Conservation (phyloP, 2,329 filamentous ascomycete species). For the Tolypocladium inflatum region DNA sequence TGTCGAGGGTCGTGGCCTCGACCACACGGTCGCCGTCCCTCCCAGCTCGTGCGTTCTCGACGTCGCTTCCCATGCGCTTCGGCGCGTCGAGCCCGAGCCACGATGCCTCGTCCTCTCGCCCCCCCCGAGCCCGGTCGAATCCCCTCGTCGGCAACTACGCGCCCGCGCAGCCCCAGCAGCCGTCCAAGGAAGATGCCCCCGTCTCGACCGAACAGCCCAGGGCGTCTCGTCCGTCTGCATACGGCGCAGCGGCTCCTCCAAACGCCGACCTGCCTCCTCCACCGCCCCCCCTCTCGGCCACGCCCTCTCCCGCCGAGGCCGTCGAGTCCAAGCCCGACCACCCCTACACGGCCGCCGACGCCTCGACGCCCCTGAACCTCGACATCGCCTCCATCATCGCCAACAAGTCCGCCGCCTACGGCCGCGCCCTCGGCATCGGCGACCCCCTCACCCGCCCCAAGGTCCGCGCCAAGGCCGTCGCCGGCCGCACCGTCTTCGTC, state of each 20-base stretch:
- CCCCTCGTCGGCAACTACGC: slow-evolving; percentile 20
- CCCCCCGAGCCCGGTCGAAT: slow-evolving; percentile 12
- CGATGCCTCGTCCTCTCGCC: slow-evolving; percentile 1
- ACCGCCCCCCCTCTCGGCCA: slow-evolving; percentile 8
- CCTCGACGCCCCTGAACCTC: slow-evolving; percentile 11
- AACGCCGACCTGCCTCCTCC: slow-evolving; percentile 11
- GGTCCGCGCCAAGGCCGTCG: slow-evolving; percentile 22
- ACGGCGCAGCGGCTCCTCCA: slow-evolving; percentile 1
- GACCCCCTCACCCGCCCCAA: slow-evolving; percentile 18
- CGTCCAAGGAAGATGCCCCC: slow-evolving; percentile 1
- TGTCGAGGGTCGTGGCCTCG: slow-evolving; percentile 16
- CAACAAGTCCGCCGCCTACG: slow-evolving; percentile 16
- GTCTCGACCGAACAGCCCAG: slow-evolving; percentile 4
- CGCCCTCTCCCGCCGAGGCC: neutral
- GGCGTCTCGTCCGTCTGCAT: slow-evolving; percentile 2
- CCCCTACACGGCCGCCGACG: slow-evolving; percentile 17
- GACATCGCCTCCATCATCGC: slow-evolving; percentile 27
- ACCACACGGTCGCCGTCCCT: slow-evolving; percentile 7
- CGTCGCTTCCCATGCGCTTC: slow-evolving; percentile 17
- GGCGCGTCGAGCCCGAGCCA: slow-evolving; percentile 3
- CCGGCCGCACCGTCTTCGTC: slow-evolving; percentile 28
- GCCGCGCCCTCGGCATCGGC: slow-evolving; percentile 8
- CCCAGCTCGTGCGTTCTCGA: slow-evolving; percentile 19
- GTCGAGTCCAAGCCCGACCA: slow-evolving; percentile 1
- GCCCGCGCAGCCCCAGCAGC: slow-evolving; percentile 6